Evolutionary conservation across 1,284 basidiomycete genomes (phyloP), one percentile per base, ranked within the genome.

Genomic region (Stygiomarasmius scandens): DNA sequence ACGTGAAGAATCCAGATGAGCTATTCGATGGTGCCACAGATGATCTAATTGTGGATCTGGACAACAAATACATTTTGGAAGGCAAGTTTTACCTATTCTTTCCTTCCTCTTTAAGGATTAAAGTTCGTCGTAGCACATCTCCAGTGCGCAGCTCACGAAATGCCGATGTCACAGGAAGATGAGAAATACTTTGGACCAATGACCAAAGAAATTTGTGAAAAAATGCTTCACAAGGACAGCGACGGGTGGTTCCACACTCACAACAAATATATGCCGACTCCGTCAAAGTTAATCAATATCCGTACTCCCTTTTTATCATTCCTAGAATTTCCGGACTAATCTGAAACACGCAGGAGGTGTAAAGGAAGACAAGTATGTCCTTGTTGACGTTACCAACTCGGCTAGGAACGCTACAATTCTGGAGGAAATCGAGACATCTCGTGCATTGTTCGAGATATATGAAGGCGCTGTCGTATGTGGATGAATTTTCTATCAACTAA

Each of bases 111-210:
- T 47, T 6, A 12, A 16, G 16, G 16, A 34, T 23, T 10, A 24
- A 32, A n/a, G 6, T 12, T 12, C 29, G 29, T 32, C 25, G 1
- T 59, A 81, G 87, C 85, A 1, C 94, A 96, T 69, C 73, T 96
- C 6, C 93, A 95, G 69, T 96, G 95, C 65, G 95, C 94, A 3
- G 92, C 86, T 0, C 79, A 88, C 58, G 94, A 96, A 71, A 90
- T 96, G 84, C 94, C 94, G 0, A 67, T 96, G 34, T 84, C 82
- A 12, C 61, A 72, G 0, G 84, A 85, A 22, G 94, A 96, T 63
- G 74, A 77, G 46, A 66, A 71, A 24, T 96, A 89, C 72, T 96
- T 96, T 68, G 94, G 92, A 5, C 77, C 77, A 29, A 68, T 72
- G 57, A 83, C 81, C 68, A 77, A 74, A 44, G 78, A 79, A 59